Conservation (phyloP, 2,329 filamentous ascomycete genomes). For the Venturia aucupariae region DNA sequence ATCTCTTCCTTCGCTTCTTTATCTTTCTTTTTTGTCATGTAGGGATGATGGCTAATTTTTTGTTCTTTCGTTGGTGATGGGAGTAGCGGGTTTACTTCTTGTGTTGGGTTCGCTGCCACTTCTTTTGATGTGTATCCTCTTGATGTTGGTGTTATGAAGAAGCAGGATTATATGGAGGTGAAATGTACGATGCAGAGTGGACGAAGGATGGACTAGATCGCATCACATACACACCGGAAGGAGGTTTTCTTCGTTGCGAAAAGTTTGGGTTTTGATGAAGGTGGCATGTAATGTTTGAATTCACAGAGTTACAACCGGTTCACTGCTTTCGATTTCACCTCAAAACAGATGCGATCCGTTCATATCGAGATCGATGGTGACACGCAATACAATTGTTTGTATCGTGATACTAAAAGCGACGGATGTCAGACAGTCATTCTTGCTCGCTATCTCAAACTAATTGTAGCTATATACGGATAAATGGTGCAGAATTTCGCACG, state of each 20-base stretch:
- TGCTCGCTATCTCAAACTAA: background rate
- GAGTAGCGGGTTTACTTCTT: background rate
- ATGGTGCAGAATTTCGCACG: background rate
- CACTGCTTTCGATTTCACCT: background rate
- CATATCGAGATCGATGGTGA: no score
- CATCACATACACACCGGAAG: background rate
- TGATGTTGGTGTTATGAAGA: background rate
- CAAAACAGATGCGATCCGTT: background rate
- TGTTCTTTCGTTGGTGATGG: background rate
- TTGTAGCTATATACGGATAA: background rate
- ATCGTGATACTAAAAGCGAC: no score
- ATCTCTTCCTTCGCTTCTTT: no score
- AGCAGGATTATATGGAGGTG: background rate
- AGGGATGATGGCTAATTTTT: no score
- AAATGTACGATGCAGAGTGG: background rate
- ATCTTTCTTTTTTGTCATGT: no score
- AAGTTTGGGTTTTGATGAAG: background rate
- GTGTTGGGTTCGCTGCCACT: background rate
- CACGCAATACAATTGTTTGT: no score
- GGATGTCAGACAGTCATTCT: background rate
- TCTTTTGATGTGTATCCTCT: background rate
- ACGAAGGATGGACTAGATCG: background rate
- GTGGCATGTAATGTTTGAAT: background rate
- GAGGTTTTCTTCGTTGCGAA: background rate
- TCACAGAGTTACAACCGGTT: background rate